Base-by-base conservation (phyloP, 495 filamentous ascomycete genomes). In the Aspergillus incahuasiensis region DNA sequence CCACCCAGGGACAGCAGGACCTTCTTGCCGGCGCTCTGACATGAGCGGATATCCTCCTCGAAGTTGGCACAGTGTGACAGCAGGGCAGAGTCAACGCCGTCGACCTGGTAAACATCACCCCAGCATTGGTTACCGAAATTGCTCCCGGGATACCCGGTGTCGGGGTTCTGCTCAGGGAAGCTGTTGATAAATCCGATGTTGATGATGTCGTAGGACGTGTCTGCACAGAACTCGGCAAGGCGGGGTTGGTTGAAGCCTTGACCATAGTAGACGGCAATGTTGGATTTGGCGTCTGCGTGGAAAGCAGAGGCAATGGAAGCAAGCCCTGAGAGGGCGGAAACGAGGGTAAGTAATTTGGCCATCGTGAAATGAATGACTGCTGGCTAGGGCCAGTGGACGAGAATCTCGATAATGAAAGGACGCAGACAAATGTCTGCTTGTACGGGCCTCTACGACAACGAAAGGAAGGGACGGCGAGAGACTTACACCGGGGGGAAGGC, bases 1-100 rank as follows among this genome's bases (percentile, higher is more conserved):
- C 86, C 87, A 43, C 86, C 84, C 22, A 90, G 68, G 21, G 84
- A 87, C 11, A 90, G 67, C 22, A 90, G 59, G 58, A 91, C 71
- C 9, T 80, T 85, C 68, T 89, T 90, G 49, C 86, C 86, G 42
- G 72, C 63, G 3, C 59, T 54, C 65, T 91, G 86, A 68, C 88
- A 91, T 16, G 69, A 61, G 13, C 75, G 46, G 25, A 56, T 56
- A 44, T 56, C 54, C 4, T 34, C 54, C 25, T 24, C 32, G 0
- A 56, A 18, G 40, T 30, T 44, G 1, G 38, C 25, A 18, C 54
- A 56, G 2, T 43, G 16, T 12, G 46, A 50, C 24, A 44, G 44
- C 25, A 56, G 24, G 19, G 48, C 21, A 18, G 54, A 50, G 2
- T 20, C 11, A 1, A 50, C 9, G 39, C 46, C 46, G 25, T 56